These are phyloP conservation scores for Phoma sp. DNA, from an alignment of 2,329 filamentous ascomycete genomes.

Conservation along the genomic window DNA sequence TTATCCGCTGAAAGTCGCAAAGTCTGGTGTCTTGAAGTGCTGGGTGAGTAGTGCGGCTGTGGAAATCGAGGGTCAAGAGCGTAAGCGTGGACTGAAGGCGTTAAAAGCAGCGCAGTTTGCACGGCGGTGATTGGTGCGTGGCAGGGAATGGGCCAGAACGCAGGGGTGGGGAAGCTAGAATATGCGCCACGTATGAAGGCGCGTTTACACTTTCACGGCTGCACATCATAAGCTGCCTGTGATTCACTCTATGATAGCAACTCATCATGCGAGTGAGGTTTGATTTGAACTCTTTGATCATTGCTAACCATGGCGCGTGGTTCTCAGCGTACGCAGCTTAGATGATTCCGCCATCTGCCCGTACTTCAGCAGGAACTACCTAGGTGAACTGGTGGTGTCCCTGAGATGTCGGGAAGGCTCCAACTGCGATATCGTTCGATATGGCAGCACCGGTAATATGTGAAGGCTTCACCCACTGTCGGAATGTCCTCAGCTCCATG, in stretches of 20 bases:
- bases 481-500: background rate
- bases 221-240: no score
- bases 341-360: no score
- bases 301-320: background rate
- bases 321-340: background rate
- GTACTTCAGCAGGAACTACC: no score
- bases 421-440: no score
- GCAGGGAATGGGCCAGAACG: conserved; percentile 5
- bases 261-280: background rate
- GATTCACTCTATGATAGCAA: background rate
- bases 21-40: background rate
- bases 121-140: conserved; percentile 5
- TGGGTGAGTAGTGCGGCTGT: background rate
- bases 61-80: conserved; percentile 12
- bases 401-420: no score
- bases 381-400: no score
- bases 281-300: background rate
- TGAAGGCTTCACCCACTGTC: no score
- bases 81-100: conserved; percentile 17
- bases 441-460: no score
- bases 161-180: conserved; percentile 5
- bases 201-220: conserved; percentile 2
- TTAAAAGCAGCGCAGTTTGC: conserved; percentile 18
- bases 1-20: background rate
- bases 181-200: background rate